Evolutionary conservation across 768 basidiomycete genomes (phyloP), one percentile per base, ranked within the genome.

Genomic region (Cubamyces lactineus): DNA sequence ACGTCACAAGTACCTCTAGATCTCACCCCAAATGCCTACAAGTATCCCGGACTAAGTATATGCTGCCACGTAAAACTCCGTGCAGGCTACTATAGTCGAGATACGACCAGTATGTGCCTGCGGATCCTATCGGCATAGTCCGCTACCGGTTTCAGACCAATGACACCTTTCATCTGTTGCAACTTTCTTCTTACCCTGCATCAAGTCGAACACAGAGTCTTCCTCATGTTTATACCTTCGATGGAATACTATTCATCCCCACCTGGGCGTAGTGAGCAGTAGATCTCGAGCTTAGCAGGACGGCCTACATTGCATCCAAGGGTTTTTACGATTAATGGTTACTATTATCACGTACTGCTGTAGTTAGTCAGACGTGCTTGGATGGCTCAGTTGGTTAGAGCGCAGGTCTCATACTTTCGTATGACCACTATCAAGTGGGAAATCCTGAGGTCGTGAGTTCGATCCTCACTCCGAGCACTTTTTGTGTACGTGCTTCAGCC

Each of bases 391-490:
- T 51, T 57, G 63, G 63, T 61, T 60, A 64, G 63, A 64, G 63
- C 63, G 63, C 59, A 64, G 63, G 63, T 64, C 63, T 64, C 63
- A 59, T 59, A 59, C 42, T 19, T 1, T 19, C 0, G 58, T 59
- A 53, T 59, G 58, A 59, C 58, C 58, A 30, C 40, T 16, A 2
- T 11, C 19, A n/a, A 42, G 40, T 50, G 58, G 58, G 58, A 15
- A 59, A 59, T 64, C 63, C 63, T 64, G 59, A 64, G 63, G 63
- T 64, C 63, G 43, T 60, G 63, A 64, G 63, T 64, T 64, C 63
- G 56, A 64, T 41, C 63, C 63, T 64, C 63, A 60, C 43, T 60
- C 58, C 56, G 63, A 64, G 63, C 63, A 64, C 19, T 34, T 34
- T 34, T 34, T 34, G n/a, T n/a, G n/a, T n/a, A n/a, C n/a, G n/a